These are phyloP conservation scores for Limonium bicolor DNA, from an alignment of 148 eudicot genomes.

Conservation along the genomic window DNA sequence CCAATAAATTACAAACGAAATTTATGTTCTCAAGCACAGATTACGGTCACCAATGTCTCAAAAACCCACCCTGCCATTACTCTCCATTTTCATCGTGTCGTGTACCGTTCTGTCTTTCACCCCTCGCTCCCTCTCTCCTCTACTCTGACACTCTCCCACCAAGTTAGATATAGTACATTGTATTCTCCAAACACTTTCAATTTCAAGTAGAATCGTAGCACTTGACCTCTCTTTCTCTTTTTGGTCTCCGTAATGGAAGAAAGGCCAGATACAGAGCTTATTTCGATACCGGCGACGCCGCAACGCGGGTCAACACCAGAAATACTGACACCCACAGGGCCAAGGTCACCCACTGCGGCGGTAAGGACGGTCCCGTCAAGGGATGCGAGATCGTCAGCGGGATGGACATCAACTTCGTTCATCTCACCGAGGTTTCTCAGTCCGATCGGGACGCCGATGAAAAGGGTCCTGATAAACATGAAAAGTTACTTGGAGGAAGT, in stretches of 20 bases:
- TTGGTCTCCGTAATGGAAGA: constrained; percentile 67
- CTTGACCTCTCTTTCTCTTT: too few relatives aligned
- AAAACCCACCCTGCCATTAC: too few relatives aligned
- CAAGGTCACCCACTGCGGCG: constrained; percentile 53
- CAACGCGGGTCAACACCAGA: constrained; percentile 65
- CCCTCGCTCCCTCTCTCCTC: too few relatives aligned
- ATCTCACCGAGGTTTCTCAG: constrained; percentile 83
- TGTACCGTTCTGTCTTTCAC: too few relatives aligned
- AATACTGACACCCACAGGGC: constrained; percentile 60
- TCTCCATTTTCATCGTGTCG: too few relatives aligned
- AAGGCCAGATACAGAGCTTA: constrained; percentile 67
- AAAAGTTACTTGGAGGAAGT: constrained; percentile 85
- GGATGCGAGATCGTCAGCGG: constrained; percentile 16
- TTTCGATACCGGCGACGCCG: constrained; percentile 91
- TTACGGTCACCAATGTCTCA: too few relatives aligned
- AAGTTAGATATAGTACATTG: too few relatives aligned
- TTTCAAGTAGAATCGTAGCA: too few relatives aligned
- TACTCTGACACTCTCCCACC: too few relatives aligned
- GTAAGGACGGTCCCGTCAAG: constrained; percentile 5
- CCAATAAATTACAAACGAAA: too few relatives aligned
- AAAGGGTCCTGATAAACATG: constrained; percentile 77
- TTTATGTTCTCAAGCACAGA: too few relatives aligned
- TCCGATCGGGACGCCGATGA: constrained; percentile 97
- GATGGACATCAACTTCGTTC: constrained; percentile 86
- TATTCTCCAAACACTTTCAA: too few relatives aligned